phyloP scores from a whole-genome alignment of 176 grass and related monocot genomes.

The Aegilops tauschii region DNA sequence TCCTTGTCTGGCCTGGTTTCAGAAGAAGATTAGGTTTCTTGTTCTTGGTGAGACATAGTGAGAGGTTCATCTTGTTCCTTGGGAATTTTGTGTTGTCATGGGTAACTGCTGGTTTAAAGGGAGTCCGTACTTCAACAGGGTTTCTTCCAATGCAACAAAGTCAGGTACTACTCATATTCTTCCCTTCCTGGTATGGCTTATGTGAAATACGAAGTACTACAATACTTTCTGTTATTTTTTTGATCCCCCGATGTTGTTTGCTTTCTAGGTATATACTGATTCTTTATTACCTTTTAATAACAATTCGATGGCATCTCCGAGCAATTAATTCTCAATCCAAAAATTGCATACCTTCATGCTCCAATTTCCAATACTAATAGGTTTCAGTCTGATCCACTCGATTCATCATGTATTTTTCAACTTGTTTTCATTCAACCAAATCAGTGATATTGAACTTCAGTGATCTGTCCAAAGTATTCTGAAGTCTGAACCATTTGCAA shows the following conservation, averaged over 20 bases:
- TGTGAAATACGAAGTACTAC: background rate
- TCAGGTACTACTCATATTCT: constrained; percentile 43
- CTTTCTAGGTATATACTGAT: background rate
- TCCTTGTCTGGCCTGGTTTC: background rate
- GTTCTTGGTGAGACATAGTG: constrained; percentile 26
- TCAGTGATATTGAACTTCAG: background rate
- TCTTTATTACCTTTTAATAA: background rate
- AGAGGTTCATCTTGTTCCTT: constrained; percentile 1
- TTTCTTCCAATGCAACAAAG: constrained; percentile 76
- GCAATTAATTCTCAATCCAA: background rate
- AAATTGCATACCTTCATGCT: background rate
- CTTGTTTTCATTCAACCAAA: background rate
- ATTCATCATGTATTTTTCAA: background rate
- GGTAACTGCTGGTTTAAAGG: constrained; percentile 67
- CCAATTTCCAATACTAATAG: background rate
- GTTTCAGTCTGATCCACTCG: constrained; percentile 3
- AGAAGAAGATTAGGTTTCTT: background rate
- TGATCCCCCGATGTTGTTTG: background rate
- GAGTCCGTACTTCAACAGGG: constrained; percentile 62
- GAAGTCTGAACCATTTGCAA: background rate
- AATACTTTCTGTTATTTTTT: constrained; percentile 8
- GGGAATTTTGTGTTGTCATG: constrained; percentile 26
- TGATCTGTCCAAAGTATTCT: background rate
- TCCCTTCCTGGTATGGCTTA: constrained; percentile 25
- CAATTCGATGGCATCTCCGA: background rate